Evolutionary conservation across 176 grass and related monocot species (phyloP).

Genomic region (Alopecurus myosuroides): DNA sequence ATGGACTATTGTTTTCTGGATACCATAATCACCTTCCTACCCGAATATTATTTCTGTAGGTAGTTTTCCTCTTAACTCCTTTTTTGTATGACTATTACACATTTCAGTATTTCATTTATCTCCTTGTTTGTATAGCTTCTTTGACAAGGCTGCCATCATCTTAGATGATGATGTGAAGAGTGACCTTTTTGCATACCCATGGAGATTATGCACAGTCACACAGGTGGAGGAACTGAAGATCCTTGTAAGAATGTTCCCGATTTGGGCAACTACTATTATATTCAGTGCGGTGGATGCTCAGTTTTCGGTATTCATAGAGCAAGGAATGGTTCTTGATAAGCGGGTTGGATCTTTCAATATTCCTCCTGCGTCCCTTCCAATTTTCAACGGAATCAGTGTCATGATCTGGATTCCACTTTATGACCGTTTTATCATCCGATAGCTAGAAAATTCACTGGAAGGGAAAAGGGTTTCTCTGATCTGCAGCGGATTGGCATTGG

Average conservation of each 20-base stretch:
- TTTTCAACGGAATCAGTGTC: slow-evolving; percentile 56
- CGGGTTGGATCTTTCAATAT: slow-evolving; percentile 58
- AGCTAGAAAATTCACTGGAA: slow-evolving; percentile 54
- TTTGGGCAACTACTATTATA: slow-evolving; percentile 71
- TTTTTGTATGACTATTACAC: neutral
- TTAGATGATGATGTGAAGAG: neutral
- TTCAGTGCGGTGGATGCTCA: slow-evolving; percentile 79
- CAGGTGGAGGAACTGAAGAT: slow-evolving; percentile 26
- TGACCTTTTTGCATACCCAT: slow-evolving; percentile 39
- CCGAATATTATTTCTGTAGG: neutral
- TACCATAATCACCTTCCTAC: neutral
- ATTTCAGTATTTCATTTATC: neutral
- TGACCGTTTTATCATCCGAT: slow-evolving; percentile 55
- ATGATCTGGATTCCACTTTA: slow-evolving; percentile 69
- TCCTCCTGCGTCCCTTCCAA: slow-evolving; percentile 25
- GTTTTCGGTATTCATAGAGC: slow-evolving; percentile 27
- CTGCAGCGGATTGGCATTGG: slow-evolving; percentile 71
- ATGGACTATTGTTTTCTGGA: neutral
- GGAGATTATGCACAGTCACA: slow-evolving; percentile 83
- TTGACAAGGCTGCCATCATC: neutral
- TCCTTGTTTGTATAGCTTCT: slow-evolving; percentile 37
- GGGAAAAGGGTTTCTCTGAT: neutral
- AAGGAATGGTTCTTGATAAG: slow-evolving; percentile 84
- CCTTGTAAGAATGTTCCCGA: slow-evolving; percentile 66
- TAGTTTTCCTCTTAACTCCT: neutral